phyloP scores from a whole-genome alignment of 2,329 filamentous ascomycete species.

The Fusarium euwallaceae region DNA sequence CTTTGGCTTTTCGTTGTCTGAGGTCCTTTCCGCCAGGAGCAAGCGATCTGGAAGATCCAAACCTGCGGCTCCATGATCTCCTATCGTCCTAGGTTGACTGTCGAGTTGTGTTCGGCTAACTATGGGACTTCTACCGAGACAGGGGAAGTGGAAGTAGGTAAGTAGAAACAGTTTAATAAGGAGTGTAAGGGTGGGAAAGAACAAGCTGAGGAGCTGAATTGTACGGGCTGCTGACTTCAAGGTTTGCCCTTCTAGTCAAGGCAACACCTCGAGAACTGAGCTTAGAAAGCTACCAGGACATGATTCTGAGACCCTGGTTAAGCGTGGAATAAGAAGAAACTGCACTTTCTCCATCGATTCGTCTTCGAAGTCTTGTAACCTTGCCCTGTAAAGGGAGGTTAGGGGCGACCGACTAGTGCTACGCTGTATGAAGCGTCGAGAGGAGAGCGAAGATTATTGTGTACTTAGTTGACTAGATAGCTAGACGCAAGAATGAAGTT shows the following conservation, averaged over 20 bases:
- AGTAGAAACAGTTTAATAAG: neutral
- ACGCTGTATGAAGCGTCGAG: neutral
- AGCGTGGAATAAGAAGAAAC: neutral
- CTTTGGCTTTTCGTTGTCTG: neutral
- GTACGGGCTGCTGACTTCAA: neutral
- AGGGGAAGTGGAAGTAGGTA: neutral
- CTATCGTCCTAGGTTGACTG: slow-evolving; percentile 15
- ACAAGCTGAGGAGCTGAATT: neutral
- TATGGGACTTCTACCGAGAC: neutral
- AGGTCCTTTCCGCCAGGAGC: neutral
- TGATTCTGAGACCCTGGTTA: neutral
- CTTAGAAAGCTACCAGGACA: neutral
- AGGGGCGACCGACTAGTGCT: too few species aligned
- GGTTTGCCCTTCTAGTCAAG: neutral
- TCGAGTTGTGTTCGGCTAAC: slow-evolving; percentile 34
- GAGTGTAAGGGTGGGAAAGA: neutral
- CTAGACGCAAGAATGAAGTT: neutral
- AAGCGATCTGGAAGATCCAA: neutral
- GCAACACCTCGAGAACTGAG: neutral
- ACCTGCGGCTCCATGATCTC: neutral
- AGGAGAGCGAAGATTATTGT: neutral
- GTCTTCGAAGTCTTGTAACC: neutral
- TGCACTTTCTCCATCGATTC: neutral
- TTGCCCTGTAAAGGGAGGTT: neutral
- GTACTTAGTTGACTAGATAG: neutral